Evolutionary conservation across 2,329 filamentous ascomycete species (phyloP), one percentile per base, ranked within the genome.

Genomic region (Aspergillus felis): DNA sequence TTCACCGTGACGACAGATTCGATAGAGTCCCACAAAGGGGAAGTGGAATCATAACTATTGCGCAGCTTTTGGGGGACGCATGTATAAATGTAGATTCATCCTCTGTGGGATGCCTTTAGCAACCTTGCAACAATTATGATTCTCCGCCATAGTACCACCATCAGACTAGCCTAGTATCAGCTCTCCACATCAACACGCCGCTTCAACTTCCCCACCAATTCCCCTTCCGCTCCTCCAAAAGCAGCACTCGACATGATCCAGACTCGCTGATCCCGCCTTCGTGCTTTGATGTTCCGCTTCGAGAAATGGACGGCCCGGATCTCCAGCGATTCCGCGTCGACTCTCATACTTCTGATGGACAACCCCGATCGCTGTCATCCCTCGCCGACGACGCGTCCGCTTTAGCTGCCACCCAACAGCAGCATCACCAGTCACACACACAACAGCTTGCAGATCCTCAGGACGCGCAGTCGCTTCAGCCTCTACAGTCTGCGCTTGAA

Each of bases 261-360:
- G 35, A 57, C 20, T 41, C 47, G 17, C 32, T 46, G 28, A 27
- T 29, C 17, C 35, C 42, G 17, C 28, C 38, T 38, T 47, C n/a
- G 49, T 50, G 17, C 17, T 38, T 55, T 27, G 10, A 14, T 5
- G 14, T 49, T n/a, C 49, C 35, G 25, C 22, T 41, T 41, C 42
- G n/a, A 53, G 51, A 46, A 32, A 74, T 74, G 72, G 67, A 73
- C 58, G 53, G 25, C 27, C 56, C 62, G 38, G 60, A 55, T 28
- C 59, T 65, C 35, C 68, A 51, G 57, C 60, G 25, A 48, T 59
- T 53, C 58, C 65, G 50, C 57, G 61, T 59, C 60, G 62, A 14
- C 54, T 64, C 41, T n/a, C 57, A 59, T 10, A 5, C 20, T 47
- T 47, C 44, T 44, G 56, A 51, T 51, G 54, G 54, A 42, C 64